Base-by-base conservation (phyloP, 345 rosid species). In the Theobroma cacao region DNA sequence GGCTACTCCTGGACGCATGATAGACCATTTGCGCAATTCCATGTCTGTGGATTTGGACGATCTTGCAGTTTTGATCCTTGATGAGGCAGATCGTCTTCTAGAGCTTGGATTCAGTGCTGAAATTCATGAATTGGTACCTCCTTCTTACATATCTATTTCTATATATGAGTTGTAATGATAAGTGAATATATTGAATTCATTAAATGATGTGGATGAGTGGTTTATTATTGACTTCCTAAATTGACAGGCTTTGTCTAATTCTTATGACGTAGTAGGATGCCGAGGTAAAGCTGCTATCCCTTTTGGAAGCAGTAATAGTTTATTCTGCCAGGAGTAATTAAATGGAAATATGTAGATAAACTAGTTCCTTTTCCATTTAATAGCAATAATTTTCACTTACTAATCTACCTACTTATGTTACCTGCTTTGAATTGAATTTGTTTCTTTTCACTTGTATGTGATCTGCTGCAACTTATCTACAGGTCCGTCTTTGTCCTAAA, bases 1-100 rank as follows among this genome's bases (percentile, higher is more conserved):
- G 77, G 99, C 99, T 18, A 92, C 98, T 77, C 98, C 98, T 73
- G 98, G 99, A 38, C 93, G 99, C 65, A 89, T 96, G 94, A 94
- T 96, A 77, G 99, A 96, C 84, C 99, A 96, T 86, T 87, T 96
- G 79, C 92, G 97, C 75, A 96, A 96, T 87, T 88, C 99, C 45
- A 91, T 90, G 94, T 96, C 97, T 6, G 97, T 96, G 55, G 92
- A 89, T 82, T 86, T 94, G 85, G 97, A 94, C 59, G 97, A 94
- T 85, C 95, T 96, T 68, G 97, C 99, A 24, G 93, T 96, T 81
- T 75, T 96, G 72, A 94, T 96, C 75, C 98, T 96, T 6, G 98
- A 96, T 60, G 98, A 96, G 83, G 99, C 99, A 71, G 99, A 94
- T 83, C 97, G 97, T 48, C 95, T 96, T 80, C 83, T 96, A 81